phyloP scores from a whole-genome alignment of 768 basidiomycete species.

The Naganishia vishniacii region DNA sequence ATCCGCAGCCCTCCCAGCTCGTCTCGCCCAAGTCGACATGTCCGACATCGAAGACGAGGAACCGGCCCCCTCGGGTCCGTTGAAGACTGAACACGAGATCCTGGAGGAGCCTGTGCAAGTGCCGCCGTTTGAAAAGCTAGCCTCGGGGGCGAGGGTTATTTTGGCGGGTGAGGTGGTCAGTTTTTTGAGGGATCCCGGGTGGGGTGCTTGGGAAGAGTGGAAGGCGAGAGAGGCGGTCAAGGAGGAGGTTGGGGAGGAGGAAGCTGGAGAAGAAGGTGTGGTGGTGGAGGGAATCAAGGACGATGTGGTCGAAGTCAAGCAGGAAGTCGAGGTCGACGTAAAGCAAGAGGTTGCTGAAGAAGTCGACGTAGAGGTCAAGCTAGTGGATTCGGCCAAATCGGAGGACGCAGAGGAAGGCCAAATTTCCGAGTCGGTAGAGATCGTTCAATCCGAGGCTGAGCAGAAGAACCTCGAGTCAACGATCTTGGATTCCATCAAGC shows the following conservation, averaged over 20 bases:
- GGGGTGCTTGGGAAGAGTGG: conserved; percentile 34
- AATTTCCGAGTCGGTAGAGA: neutral
- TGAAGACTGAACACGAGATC: conserved; percentile 35
- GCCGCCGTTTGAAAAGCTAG: conserved; percentile 37
- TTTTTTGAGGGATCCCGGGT: conserved; percentile 43
- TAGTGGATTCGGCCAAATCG: conserved; percentile 15
- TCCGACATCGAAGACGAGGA: conserved; percentile 11
- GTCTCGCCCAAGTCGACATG: conserved; percentile 19
- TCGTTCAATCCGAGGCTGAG: no score
- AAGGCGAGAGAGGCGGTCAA: conserved; percentile 19
- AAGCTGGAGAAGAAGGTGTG: neutral
- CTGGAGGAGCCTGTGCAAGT: conserved; percentile 36
- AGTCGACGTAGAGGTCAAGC: conserved; percentile 1
- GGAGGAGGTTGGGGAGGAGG: conserved; percentile 10
- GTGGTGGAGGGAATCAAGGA: no score
- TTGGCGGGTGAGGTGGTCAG: conserved; percentile 45
- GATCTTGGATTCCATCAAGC: neutral
- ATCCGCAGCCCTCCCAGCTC: neutral
- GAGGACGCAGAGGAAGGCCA: no score
- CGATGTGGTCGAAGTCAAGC: neutral
- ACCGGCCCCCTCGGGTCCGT: conserved; percentile 36
- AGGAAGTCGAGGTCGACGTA: neutral
- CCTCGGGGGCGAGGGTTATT: conserved; percentile 34
- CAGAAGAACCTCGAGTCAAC: no score
- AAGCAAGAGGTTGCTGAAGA: no score